A percentile compares a stretch with the other conserved stretches of the same genome.
Conservation (phyloP, 2,329 filamentous ascomycete genomes). For the Ceratocystis harringtonii region DNA sequence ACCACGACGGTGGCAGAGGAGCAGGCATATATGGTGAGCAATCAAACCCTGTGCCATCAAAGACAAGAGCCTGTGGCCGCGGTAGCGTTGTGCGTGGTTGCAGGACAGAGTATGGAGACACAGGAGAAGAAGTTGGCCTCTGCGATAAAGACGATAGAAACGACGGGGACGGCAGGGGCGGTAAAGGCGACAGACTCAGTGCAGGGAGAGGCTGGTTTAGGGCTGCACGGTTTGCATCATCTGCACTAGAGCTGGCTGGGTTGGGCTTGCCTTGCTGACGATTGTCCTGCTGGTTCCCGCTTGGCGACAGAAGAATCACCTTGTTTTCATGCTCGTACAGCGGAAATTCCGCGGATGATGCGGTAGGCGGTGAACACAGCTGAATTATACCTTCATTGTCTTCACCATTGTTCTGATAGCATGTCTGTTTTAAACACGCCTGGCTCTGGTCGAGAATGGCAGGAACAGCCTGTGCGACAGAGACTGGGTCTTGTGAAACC, state of each 20-base stretch:
- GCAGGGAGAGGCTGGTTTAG: not conserved
- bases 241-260: not conserved
- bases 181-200: not conserved
- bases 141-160: not conserved
- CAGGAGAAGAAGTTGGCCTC: not conserved
- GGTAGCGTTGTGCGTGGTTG: not conserved
- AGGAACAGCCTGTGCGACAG: conserved; percentile 2
- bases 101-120: not conserved
- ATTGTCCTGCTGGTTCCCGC: not conserved
- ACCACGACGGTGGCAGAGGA: not conserved
- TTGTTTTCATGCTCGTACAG: not conserved
- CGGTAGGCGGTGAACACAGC: not conserved
- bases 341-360: not conserved
- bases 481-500: conserved; percentile 1
- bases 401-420: not conserved
- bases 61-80: not conserved
- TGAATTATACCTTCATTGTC: not conserved
- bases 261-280: not conserved
- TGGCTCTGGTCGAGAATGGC: conserved; percentile 4
- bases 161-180: not conserved
- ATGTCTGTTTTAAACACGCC: not conserved
- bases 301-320: not conserved
- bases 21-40: not conserved
- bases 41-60: not conserved
- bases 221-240: not conserved